Conservation (phyloP, 768 basidiomycete genomes). For the Trametes maxima region DNA sequence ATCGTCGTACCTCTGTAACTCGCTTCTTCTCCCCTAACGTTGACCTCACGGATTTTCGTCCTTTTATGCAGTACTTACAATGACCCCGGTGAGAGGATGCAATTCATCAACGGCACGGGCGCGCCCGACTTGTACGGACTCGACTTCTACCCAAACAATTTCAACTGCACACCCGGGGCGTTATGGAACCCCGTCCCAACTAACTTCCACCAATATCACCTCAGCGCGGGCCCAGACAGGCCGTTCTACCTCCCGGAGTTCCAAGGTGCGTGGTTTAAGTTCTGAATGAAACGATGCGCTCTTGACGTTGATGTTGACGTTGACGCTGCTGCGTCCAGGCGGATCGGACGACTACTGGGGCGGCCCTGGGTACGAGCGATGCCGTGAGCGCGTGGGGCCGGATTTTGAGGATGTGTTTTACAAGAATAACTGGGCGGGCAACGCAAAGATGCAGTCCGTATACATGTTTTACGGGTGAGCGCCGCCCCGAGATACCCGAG, state of each 20-base stretch:
- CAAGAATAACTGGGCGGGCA: constrained; percentile 74
- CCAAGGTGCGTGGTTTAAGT: constrained; percentile 45
- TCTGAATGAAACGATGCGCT: not conserved
- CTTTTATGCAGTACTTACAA: constrained; percentile 28
- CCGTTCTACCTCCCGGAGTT: constrained; percentile 72
- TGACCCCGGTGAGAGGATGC: constrained; percentile 28
- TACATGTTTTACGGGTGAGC: constrained; percentile 84
- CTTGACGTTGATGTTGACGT: not conserved
- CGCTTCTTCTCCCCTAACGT: not conserved
- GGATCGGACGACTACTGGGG: constrained; percentile 86
- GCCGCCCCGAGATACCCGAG: not conserved
- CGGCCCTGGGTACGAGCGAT: constrained; percentile 69
- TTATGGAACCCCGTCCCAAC: constrained; percentile 64
- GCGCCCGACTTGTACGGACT: constrained; percentile 35
- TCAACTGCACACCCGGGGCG: constrained; percentile 76
- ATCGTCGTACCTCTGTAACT: constrained; percentile 29
- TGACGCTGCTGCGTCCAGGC: constrained; percentile 40
- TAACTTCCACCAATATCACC: constrained; percentile 68
- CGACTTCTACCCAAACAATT: constrained; percentile 77
- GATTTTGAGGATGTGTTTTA: constrained; percentile 82
- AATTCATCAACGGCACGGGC: constrained; percentile 35
- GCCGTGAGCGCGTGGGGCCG: constrained; percentile 66
- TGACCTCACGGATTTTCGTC: not conserved
- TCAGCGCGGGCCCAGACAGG: constrained; percentile 46
- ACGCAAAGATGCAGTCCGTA: constrained; percentile 80